Evolutionary conservation across 2,329 filamentous ascomycete genomes (phyloP), one percentile per base, ranked within the genome.

Genomic region (Aureobasidium sp.): DNA sequence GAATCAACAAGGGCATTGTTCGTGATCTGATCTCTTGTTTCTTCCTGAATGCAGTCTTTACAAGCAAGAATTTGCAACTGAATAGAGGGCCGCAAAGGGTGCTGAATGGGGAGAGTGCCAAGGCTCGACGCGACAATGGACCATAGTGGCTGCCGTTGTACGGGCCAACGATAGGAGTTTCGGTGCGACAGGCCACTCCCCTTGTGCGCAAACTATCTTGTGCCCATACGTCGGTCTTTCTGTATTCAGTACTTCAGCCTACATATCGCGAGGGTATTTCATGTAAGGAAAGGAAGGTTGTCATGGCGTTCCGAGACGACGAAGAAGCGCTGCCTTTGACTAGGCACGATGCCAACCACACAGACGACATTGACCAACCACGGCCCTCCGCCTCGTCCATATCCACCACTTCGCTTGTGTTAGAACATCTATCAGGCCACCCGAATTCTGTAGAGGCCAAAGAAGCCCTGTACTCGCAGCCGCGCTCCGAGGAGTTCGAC

Each of bases 351-450:
- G 64, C 53, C 63, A 69, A 42, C 61, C 69, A 61, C 70, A 69
- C 63, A 62, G 65, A 62, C 74, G 73, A 62, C 69, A 16, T 16
- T 41, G 73, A 73, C 64, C 68, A 69, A 49, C 72, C 67, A 6
- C 70, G 71, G 59, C 82, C 81, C 64, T 90, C 89, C 3, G 73
- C 83, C 49, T 90, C 88, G n/a, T 88, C 87, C 44, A 86, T 85
- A n/a, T 94, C 90, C 37, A 93, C 90, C 11, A 91, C 88, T 4
- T 93, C 90, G 68, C 80, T 94, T 14, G 84, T 94, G 59, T 89
- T 94, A 71, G 89, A 94, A 66, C 85, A 87, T 65, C 81, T 93
- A 66, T 82, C 84, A 68, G 60, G 61, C 13, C 86, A 89, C 70
- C 74, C 69, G 65, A 72, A 66, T 67, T 73, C 64, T 70, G 74